Percentiles rank a stretch among this genome's conserved stretches.
Conservation (phyloP, 2,329 filamentous ascomycete species). For the Nemania sp. region DNA sequence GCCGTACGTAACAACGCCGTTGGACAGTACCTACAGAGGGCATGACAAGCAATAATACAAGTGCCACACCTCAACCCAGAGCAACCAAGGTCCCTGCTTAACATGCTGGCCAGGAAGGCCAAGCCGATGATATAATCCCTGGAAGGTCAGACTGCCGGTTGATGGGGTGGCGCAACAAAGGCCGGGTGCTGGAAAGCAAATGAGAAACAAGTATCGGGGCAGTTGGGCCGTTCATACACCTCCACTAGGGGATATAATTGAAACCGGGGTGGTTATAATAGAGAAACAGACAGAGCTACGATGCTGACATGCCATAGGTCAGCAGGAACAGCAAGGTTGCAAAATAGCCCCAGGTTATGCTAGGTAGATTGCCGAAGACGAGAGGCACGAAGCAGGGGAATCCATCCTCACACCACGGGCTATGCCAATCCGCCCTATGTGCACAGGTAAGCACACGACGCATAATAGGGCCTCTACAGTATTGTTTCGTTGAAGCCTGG, state of each 20-base stretch:
- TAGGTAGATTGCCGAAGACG: conserved; percentile 41
- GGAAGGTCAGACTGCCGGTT: conserved; percentile 36
- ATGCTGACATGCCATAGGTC: conserved; percentile 43
- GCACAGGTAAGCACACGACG: conserved; percentile 19
- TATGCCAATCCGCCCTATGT: conserved; percentile 25
- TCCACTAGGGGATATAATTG: conserved; percentile 42
- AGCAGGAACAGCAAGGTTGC: conserved; percentile 38
- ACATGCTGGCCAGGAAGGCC: conserved; percentile 34
- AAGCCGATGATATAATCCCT: conserved; percentile 34
- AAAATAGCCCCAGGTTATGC: conserved; percentile 38
- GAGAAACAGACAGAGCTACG: conserved; percentile 35
- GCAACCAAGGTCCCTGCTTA: conserved; percentile 37
- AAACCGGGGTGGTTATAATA: conserved; percentile 42
- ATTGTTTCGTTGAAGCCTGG: conserved; percentile 13
- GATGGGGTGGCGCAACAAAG: conserved; percentile 31
- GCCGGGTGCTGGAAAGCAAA: conserved; percentile 36
- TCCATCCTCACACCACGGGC: conserved; percentile 33
- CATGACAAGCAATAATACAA: conserved; percentile 45
- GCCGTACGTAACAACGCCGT: conserved; percentile 47
- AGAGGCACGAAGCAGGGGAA: conserved; percentile 31
- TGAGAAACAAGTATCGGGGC: conserved; percentile 33
- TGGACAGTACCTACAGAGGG: conserved; percentile 41
- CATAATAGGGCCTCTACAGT: conserved; percentile 8
- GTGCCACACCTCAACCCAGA: conserved; percentile 37
- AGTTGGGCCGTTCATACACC: conserved; percentile 36